phyloP scores from a whole-genome alignment of 2,329 filamentous ascomycete genomes.

The Sporothrix humicola region DNA sequence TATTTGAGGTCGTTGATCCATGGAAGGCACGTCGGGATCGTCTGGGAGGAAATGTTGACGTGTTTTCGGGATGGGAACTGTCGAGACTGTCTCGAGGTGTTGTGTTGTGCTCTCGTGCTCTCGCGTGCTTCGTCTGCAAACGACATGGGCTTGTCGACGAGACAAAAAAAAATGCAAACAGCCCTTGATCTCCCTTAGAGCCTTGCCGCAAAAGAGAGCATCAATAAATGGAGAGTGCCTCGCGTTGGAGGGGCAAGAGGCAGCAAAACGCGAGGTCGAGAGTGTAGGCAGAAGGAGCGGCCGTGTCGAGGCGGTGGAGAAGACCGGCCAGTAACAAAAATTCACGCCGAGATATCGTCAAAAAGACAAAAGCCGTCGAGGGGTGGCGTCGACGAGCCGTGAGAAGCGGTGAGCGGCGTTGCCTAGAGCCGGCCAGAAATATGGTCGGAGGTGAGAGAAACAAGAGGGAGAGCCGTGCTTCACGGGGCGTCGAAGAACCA shows the following conservation, averaged over 20 bases:
- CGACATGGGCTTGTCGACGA: background rate
- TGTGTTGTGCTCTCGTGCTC: background rate
- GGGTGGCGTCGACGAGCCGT: background rate
- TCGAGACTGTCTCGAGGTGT: background rate
- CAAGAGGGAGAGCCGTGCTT: constrained; percentile 3
- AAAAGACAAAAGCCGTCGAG: background rate
- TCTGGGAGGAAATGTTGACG: background rate
- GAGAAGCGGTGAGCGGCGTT: constrained; percentile 19
- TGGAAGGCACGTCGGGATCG: constrained; percentile 27
- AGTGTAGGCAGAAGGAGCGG: background rate
- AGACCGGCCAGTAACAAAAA: background rate
- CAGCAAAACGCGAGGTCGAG: background rate
- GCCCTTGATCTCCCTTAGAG: constrained; percentile 16
- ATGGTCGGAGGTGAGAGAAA: background rate
- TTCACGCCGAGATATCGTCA: background rate
- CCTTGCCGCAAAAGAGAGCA: background rate
- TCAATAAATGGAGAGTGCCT: background rate
- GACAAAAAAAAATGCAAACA: constrained; percentile 12
- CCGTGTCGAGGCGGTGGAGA: background rate
- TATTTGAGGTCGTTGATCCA: constrained; percentile 36
- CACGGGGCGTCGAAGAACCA: constrained; percentile 3
- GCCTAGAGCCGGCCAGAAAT: constrained; percentile 5
- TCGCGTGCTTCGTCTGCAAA: background rate
- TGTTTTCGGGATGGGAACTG: background rate
- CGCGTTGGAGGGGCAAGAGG: background rate